Evolutionary conservation across 768 basidiomycete genomes (phyloP).

Genomic region (Boletus huronensis): DNA sequence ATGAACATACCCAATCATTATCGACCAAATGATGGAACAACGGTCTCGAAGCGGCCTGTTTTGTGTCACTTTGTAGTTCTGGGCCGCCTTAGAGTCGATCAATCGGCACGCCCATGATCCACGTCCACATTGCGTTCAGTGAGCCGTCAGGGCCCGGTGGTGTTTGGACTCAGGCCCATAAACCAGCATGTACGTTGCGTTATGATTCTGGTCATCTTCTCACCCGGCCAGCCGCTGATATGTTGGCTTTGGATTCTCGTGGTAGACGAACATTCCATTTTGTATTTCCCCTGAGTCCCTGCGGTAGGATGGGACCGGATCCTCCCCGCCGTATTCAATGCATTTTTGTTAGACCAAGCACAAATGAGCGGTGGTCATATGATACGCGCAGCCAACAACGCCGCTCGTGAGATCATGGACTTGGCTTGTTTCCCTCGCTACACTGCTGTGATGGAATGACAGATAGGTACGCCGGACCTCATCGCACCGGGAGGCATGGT

Average conservation of each 20-base stretch:
- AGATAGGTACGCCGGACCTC: too few species aligned
- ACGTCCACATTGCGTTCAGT: too few species aligned
- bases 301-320: background rate
- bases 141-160: too few species aligned
- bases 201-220: background rate
- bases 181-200: too few species aligned
- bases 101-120: too few species aligned
- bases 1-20: background rate
- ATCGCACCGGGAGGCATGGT: background rate
- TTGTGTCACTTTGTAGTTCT: too few species aligned
- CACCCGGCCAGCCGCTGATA: background rate
- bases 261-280: too few species aligned
- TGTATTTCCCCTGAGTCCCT: background rate
- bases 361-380: background rate
- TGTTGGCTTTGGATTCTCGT: background rate
- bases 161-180: background rate
- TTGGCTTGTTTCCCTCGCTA: background rate
- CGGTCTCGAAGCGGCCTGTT: too few species aligned
- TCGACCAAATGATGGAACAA: background rate
- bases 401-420: background rate
- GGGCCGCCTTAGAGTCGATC: background rate
- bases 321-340: background rate
- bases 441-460: too few species aligned
- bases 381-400: background rate
- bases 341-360: background rate